A percentile compares a stretch with the other conserved stretches of the same genome.
phyloP scores from a whole-genome alignment of 2,329 filamentous ascomycete species.

The Botryosphaeria agaves region DNA sequence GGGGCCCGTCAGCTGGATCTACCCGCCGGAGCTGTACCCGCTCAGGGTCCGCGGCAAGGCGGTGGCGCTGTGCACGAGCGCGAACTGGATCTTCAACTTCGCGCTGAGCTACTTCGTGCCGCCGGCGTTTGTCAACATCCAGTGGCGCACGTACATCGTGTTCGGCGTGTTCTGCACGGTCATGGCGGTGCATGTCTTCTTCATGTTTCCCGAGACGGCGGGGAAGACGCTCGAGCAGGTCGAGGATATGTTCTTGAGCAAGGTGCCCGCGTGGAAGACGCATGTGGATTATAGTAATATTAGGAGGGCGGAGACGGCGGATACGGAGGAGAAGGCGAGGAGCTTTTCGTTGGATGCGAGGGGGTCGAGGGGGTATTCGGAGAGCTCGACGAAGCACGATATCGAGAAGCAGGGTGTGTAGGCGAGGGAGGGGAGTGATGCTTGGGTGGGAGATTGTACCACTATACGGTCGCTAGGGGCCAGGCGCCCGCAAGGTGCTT shows the following conservation, averaged over 20 bases:
- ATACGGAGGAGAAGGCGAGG: no score
- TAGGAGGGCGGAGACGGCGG: no score
- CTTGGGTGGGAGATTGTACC: no score
- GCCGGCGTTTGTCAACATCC: conserved; percentile 39
- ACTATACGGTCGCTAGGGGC: no score
- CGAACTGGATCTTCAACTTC: conserved; percentile 45
- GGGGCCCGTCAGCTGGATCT: conserved; percentile 41
- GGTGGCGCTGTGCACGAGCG: conserved; percentile 40
- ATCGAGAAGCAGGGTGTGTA: no score
- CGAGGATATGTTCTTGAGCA: conserved; percentile 47
- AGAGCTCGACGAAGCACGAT: no score
- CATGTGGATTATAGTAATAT: no score
- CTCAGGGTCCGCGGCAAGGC: conserved; percentile 46
- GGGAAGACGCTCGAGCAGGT: conserved; percentile 64
- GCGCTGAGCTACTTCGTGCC: conserved; percentile 41
- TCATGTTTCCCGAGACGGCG: conserved; percentile 50
- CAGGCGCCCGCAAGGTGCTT: no score
- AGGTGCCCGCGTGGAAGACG: conserved; percentile 40
- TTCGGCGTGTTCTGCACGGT: conserved; percentile 56
- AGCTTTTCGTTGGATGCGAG: no score
- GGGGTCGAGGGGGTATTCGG: no score
- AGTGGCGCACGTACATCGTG: conserved; percentile 44
- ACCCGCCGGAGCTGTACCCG: conserved; percentile 45
- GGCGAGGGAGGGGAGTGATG: no score
- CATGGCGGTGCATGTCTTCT: conserved; percentile 51